Evolutionary conservation across 495 filamentous ascomycete species (phyloP).

Genomic region (Emericellopsis terricola): DNA sequence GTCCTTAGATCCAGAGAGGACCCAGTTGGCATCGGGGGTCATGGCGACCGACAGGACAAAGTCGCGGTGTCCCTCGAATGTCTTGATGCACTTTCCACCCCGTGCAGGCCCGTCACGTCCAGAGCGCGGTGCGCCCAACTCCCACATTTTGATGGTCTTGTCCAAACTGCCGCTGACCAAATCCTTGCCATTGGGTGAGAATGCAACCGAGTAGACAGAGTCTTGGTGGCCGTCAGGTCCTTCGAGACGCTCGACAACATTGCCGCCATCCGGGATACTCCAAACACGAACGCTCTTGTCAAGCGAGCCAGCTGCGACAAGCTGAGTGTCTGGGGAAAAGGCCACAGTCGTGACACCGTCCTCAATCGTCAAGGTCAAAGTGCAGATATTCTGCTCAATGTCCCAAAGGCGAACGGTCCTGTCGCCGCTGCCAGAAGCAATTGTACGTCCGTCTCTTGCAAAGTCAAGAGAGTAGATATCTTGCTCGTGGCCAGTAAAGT

Average conservation of each 20-base stretch:
- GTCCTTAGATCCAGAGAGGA: constrained; percentile 82
- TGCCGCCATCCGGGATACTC: constrained; percentile 43
- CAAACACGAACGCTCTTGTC: constrained; percentile 86
- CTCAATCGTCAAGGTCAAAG: constrained; percentile 66
- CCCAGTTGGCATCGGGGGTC: constrained; percentile 76
- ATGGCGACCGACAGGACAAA: constrained; percentile 81
- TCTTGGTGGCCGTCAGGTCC: constrained; percentile 79
- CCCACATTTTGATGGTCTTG: constrained; percentile 95
- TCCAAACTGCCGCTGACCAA: constrained; percentile 80
- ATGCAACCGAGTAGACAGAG: constrained; percentile 83
- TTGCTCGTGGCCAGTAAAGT: constrained; percentile 75
- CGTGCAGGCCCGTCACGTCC: constrained; percentile 43
- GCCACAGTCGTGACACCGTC: constrained; percentile 85
- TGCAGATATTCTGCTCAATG: constrained; percentile 54
- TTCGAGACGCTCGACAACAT: constrained; percentile 62
- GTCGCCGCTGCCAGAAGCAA: constrained; percentile 78
- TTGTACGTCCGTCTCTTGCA: constrained; percentile 68
- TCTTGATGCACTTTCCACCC: constrained; percentile 69
- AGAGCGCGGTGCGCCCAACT: constrained; percentile 52
- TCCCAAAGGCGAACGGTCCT: constrained; percentile 83
- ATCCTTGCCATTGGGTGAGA: constrained; percentile 73
- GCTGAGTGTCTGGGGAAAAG: constrained; percentile 75
- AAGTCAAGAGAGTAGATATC: constrained; percentile 92
- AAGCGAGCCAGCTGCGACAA: constrained; percentile 71
- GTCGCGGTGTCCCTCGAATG: constrained; percentile 84